These are phyloP conservation scores for Fraxinus excelsior DNA, from an alignment of 257 asterid species.

Conservation along the genomic window DNA sequence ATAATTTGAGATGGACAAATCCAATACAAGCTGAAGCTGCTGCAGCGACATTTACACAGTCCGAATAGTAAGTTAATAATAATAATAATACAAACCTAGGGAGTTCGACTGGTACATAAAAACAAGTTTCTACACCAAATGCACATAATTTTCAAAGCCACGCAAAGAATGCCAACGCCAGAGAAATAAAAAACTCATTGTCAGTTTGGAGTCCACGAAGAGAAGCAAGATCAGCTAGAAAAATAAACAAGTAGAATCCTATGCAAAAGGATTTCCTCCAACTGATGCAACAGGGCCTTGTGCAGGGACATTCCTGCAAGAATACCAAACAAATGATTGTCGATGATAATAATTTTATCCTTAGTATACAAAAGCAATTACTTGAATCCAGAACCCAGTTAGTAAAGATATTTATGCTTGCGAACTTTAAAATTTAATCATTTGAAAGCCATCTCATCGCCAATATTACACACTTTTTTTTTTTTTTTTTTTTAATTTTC, in stretches of 20 bases:
- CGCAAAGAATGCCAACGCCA: constrained; percentile 7
- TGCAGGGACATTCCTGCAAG: constrained; percentile 62
- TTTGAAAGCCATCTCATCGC: no score
- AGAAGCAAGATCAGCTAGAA: constrained; percentile 12
- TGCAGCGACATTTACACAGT: constrained; percentile 3
- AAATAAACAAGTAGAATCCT: constrained; percentile 15
- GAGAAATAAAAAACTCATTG: constrained; percentile 2
- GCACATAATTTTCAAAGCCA: constrained; percentile 11
- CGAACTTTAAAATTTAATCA: no score
- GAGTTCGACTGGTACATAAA: background rate
- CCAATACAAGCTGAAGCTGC: background rate
- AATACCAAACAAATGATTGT: constrained; percentile 5
- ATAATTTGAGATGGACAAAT: background rate
- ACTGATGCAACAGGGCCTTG: constrained; percentile 67
- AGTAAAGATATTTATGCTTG: no score
- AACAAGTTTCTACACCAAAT: constrained; percentile 9
- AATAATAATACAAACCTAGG: background rate
- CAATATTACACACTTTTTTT: no score
- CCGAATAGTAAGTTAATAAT: constrained; percentile 1
- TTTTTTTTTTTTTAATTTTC: no score
- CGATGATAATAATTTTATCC: background rate
- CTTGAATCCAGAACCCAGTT: background rate
- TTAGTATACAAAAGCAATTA: background rate
- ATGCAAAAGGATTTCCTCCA: constrained; percentile 83
- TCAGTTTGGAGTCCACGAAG: background rate